Evolutionary conservation across 345 rosid genomes (phyloP).

Genomic region (Corymbia maculata): DNA sequence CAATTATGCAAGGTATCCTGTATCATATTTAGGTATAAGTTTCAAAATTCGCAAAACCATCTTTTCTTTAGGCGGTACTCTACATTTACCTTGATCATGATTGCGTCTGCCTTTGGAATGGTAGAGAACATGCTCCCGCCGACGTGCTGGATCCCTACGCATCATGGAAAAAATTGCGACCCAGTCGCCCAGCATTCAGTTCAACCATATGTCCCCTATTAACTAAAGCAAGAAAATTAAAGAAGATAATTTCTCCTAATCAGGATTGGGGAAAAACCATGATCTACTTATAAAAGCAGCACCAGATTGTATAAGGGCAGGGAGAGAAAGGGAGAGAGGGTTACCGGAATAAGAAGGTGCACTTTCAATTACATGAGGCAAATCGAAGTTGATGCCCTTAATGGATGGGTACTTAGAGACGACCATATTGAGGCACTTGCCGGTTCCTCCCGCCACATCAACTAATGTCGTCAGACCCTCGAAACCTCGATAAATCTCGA

Average conservation of each 20-base stretch:
- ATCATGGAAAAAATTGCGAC: background rate
- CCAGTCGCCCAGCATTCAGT: background rate
- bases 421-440: slow-evolving; percentile 3
- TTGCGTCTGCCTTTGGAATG: slow-evolving; percentile 9
- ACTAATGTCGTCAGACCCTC: background rate
- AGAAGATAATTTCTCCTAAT: background rate
- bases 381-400: slow-evolving; percentile 6
- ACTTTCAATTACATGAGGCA: background rate
- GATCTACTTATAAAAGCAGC: background rate
- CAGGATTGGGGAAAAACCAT: background rate
- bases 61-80: background rate
- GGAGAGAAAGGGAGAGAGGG: no score
- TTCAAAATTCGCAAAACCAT: background rate
- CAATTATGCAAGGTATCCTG: slow-evolving; percentile 8
- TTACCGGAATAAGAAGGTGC: slow-evolving; percentile 9
- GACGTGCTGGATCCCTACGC: slow-evolving; percentile 12
- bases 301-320: background rate
- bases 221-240: background rate
- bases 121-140: slow-evolving; percentile 13
- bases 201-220: background rate
- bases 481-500: background rate
- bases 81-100: slow-evolving; percentile 7
- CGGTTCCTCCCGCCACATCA: slow-evolving; percentile 4
- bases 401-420: slow-evolving; percentile 4
- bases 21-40: background rate